These are phyloP conservation scores for Arachis monticola DNA, from an alignment of 331 rosid species.

Conservation along the genomic window DNA sequence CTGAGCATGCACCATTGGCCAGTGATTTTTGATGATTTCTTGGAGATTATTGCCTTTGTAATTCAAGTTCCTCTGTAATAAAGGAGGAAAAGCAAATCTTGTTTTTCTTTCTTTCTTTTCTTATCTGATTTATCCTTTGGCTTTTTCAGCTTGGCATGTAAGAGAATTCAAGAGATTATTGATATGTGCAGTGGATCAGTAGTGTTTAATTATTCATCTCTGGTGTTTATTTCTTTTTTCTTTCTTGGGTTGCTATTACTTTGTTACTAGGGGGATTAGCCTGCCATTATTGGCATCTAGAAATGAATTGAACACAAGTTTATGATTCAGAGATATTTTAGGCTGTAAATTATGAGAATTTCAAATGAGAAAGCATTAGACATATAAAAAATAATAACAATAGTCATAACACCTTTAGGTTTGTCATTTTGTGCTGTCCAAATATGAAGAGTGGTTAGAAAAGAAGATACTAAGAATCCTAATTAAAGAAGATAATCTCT, in stretches of 20 bases:
- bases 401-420: neutral
- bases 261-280: neutral
- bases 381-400: neutral
- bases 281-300: neutral
- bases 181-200: constrained; percentile 10
- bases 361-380: constrained; percentile 7
- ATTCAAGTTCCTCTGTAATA: constrained; percentile 40
- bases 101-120: constrained; percentile 28
- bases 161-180: constrained; percentile 39
- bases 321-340: neutral
- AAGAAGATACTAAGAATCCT: neutral
- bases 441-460: neutral
- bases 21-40: constrained; percentile 46
- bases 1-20: constrained; percentile 67
- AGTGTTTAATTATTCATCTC: constrained; percentile 4
- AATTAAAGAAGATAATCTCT: neutral
- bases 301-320: neutral
- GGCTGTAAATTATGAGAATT: neutral
- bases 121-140: constrained; percentile 8
- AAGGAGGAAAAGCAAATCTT: constrained; percentile 36
- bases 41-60: constrained; percentile 23
- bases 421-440: neutral
- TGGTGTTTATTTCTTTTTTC: neutral
- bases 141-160: constrained; percentile 17
- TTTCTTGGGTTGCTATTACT: neutral